phyloP scores from a whole-genome alignment of 2,329 filamentous ascomycete species.

The Penicillium sp. region DNA sequence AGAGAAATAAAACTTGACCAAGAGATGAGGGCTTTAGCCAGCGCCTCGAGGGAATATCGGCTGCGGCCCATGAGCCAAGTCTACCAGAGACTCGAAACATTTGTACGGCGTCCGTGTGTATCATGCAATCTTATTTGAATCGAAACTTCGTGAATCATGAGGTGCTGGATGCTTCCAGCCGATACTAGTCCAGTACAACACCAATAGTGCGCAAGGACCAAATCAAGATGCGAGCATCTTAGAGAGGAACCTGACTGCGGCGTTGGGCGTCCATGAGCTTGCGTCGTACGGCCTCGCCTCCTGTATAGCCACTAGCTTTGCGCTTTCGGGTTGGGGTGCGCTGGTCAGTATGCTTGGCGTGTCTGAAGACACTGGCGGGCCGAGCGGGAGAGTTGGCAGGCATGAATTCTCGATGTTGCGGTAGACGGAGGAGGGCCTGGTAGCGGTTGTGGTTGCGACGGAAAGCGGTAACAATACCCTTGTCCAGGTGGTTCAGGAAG shows the following conservation, averaged over 20 bases:
- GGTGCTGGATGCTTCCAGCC: not conserved
- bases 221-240: slow-evolving; percentile 10
- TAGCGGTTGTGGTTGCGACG: slow-evolving; percentile 62
- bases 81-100: slow-evolving; percentile 27
- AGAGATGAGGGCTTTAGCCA: not conserved
- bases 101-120: slow-evolving; percentile 28
- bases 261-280: slow-evolving; percentile 50
- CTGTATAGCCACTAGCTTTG: slow-evolving; percentile 40
- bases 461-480: slow-evolving; percentile 77
- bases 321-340: slow-evolving; percentile 47
- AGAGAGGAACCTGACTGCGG: slow-evolving; percentile 43
- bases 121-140: slow-evolving; percentile 26
- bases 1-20: slow-evolving; percentile 2
- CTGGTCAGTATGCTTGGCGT: slow-evolving; percentile 44
- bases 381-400: slow-evolving; percentile 49
- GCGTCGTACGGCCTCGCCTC: slow-evolving; percentile 48
- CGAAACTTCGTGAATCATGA: slow-evolving; percentile 30
- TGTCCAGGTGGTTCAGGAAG: slow-evolving; percentile 69
- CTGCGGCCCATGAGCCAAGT: slow-evolving; percentile 15
- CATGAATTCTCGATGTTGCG: slow-evolving; percentile 51
- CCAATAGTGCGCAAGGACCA: not conserved
- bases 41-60: slow-evolving; percentile 3
- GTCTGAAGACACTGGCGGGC: slow-evolving; percentile 48
- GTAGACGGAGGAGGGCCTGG: slow-evolving; percentile 54
- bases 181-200: not conserved